phyloP scores from a whole-genome alignment of 2,329 filamentous ascomycete species.

The Coniochaeta pulveracea region DNA sequence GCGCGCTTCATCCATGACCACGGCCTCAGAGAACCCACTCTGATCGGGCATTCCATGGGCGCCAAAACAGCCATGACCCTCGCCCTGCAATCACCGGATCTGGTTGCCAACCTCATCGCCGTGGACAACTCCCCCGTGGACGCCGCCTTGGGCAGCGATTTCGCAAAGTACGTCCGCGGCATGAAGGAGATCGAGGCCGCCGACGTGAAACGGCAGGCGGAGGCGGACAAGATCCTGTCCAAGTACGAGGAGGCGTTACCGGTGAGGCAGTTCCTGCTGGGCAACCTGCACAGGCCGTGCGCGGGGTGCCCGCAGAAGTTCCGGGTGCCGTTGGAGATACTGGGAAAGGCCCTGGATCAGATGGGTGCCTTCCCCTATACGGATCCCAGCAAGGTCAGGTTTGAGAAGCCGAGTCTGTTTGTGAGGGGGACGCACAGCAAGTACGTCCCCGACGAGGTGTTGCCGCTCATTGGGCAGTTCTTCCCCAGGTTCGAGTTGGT shows the following conservation, averaged over 20 bases:
- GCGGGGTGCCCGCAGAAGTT: conserved; percentile 45
- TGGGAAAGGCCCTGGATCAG: conserved; percentile 57
- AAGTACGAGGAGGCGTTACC: conserved; percentile 63
- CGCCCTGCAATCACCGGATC: conserved; percentile 57
- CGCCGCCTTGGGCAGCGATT: conserved; percentile 61
- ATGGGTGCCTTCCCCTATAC: conserved; percentile 86
- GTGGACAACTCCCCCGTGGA: conserved; percentile 92
- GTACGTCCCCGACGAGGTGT: conserved; percentile 70
- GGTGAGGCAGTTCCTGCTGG: conserved; percentile 84
- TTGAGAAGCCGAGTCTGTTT: conserved; percentile 70
- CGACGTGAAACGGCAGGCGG: conserved; percentile 54
- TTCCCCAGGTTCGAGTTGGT: conserved; percentile 67
- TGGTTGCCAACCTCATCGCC: conserved; percentile 61
- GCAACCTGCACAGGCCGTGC: conserved; percentile 59
- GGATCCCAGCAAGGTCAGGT: conserved; percentile 55
- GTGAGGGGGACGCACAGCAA: conserved; percentile 65
- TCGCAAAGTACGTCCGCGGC: conserved; percentile 68
- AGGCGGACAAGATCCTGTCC: conserved; percentile 70
- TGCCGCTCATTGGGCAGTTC: conserved; percentile 71
- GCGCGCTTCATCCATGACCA: conserved; percentile 66
- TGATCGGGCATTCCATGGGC: conserved; percentile 95
- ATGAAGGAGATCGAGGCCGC: conserved; percentile 74
- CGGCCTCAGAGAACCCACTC: conserved; percentile 54
- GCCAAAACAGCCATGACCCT: conserved; percentile 89
- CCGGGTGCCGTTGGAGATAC: conserved; percentile 63